A percentile compares a stretch with the other conserved stretches of the same genome.
Conservation (phyloP, 257 asterid species). For the Striga asiatica region DNA sequence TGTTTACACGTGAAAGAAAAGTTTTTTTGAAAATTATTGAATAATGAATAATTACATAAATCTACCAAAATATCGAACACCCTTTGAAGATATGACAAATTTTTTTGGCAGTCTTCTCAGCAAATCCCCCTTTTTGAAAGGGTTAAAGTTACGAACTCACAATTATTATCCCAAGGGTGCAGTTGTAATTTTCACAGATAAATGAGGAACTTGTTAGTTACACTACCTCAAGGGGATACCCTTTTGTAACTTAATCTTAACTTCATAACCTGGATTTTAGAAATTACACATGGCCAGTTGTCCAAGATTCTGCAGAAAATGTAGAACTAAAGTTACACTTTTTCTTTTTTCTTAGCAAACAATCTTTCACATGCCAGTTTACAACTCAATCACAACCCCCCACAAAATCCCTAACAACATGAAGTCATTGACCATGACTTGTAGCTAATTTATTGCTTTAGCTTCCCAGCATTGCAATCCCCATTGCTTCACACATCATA, state of each 20-base stretch:
- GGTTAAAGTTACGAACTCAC: no score
- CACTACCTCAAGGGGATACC: not conserved
- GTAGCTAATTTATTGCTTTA: slow-evolving; percentile 16
- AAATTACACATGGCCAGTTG: slow-evolving; percentile 19
- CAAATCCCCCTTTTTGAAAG: no score
- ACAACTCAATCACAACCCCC: slow-evolving; percentile 6
- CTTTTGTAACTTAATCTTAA: no score
- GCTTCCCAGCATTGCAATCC: slow-evolving; percentile 31
- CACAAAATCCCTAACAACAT: slow-evolving; percentile 15
- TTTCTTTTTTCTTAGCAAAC: slow-evolving; percentile 22
- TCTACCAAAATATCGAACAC: not conserved
- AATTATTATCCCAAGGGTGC: no score
- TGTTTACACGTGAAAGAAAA: not conserved
- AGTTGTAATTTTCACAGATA: no score
- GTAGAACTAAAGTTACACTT: slow-evolving; percentile 44
- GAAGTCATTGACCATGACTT: slow-evolving; percentile 38
- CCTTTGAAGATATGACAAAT: no score
- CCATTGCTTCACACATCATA: slow-evolving; percentile 79
- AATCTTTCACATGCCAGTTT: slow-evolving; percentile 12
- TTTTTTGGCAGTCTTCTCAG: no score
- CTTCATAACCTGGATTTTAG: no score
- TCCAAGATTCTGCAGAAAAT: slow-evolving; percentile 28
- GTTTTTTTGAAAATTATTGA: not conserved
- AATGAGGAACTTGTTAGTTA: no score
- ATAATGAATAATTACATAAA: not conserved